Evolutionary conservation across 2,329 filamentous ascomycete genomes (phyloP), one percentile per base, ranked within the genome.

Genomic region (Alternaria postmessia): DNA sequence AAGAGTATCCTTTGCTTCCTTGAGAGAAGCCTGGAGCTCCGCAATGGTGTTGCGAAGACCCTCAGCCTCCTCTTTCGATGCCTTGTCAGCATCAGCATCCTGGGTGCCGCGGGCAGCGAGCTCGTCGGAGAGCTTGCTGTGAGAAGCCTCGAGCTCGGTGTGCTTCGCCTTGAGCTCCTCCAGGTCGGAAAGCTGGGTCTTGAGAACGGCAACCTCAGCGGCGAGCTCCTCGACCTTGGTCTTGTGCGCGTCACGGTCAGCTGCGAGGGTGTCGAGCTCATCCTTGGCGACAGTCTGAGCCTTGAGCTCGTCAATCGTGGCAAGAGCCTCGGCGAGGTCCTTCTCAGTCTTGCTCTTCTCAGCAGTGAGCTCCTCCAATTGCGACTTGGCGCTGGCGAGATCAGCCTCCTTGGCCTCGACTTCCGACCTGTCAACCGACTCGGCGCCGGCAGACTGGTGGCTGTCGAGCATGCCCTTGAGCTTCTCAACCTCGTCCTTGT

Each of bases 351-450:
- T 51, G 44, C 38, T 54, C 53, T 63, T 66, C 5, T 65, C 58
- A 24, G 58, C 49, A 7, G 63, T 60, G 7, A 67, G 55, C 36
- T 64, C 47, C 39, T 72, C 64, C 18, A 70, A 57, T 52, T 69
- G 69, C 44, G 64, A 59, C 49, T 64, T 62, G 34, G 63, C 67
- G 51, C 66, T 62, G 18, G 58, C 58, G 30, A 72, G 61, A 16
- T 74, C 69, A 49, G 58, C 61, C 24, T 73, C 68, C 64, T 77
- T 78, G 20, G 71, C 65, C 38, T 75, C 70, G 18, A 75, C 36
- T 12, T 74, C 71, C 38, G 52, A 59, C 47, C 69, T 70, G 36
- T 70, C 66, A 2, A 65, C 67, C 18, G 63, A 61, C 14, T 65
- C 63, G 32, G 57, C 56, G 49, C 59, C 57, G 46, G 62, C 63